Percentiles rank a stretch among this genome's conserved stretches.
Conservation (phyloP, 768 basidiomycete genomes). For the Mycena floridula region DNA sequence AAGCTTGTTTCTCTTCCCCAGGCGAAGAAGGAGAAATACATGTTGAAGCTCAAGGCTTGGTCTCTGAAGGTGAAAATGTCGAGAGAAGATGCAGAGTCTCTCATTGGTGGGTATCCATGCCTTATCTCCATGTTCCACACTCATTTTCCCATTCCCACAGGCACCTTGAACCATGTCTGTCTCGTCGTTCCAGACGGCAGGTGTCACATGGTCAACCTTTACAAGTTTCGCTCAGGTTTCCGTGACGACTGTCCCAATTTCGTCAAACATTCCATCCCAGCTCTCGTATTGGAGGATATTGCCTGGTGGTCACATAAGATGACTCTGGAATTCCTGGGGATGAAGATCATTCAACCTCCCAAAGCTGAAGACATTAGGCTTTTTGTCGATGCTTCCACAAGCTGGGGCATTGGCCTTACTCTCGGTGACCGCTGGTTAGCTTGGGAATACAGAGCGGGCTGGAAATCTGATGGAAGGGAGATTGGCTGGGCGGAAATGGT, state of each 20-base stretch:
- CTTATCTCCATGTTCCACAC: neutral
- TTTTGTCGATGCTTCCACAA: too few species aligned
- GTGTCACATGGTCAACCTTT: neutral
- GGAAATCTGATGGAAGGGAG: too few species aligned
- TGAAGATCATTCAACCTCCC: too few species aligned
- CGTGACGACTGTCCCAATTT: neutral
- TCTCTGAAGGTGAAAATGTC: neutral
- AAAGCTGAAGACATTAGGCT: too few species aligned
- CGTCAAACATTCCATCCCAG: neutral
- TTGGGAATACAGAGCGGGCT: too few species aligned
- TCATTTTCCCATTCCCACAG: neutral
- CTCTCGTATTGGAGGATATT: neutral
- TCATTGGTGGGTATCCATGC: neutral
- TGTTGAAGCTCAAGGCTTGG: conserved; percentile 3
- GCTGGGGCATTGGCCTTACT: too few species aligned
- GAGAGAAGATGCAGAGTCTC: neutral
- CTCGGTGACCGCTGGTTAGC: too few species aligned
- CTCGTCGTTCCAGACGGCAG: neutral
- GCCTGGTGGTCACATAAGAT: neutral
- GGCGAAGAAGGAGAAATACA: conserved; percentile 11
- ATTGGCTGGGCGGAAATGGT: too few species aligned
- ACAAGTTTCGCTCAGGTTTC: neutral
- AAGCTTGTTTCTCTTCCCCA: conserved; percentile 9
- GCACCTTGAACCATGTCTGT: neutral
- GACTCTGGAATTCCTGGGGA: neutral